Percentiles rank a stretch among this genome's conserved stretches.
Conservation (phyloP, 352 stramenopile genomes). For the Pythium graminicola region DNA sequence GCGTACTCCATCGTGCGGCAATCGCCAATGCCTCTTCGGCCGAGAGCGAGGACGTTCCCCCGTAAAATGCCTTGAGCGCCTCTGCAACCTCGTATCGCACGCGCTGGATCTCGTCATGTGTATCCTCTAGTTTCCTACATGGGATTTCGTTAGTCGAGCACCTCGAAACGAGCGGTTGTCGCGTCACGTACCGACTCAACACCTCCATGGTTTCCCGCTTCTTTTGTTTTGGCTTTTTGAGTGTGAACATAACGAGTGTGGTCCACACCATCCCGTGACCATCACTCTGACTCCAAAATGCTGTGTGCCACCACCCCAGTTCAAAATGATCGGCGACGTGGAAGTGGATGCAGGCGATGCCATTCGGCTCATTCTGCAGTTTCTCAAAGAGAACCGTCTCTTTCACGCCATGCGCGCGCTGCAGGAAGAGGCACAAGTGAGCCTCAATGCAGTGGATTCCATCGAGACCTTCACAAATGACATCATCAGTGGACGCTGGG, state of each 20-base stretch:
- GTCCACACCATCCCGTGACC: background rate
- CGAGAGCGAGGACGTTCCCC: constrained; percentile 44
- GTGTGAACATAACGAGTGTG: background rate
- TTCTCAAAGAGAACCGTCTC: constrained; percentile 88
- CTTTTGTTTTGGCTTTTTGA: constrained; percentile 1
- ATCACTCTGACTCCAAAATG: constrained; percentile 5
- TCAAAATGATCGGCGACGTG: constrained; percentile 17
- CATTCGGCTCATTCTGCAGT: constrained; percentile 89
- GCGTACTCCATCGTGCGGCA: constrained; percentile 38
- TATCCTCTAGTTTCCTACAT: constrained; percentile 65
- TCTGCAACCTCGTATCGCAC: constrained; percentile 51
- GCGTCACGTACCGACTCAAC: constrained; percentile 20
- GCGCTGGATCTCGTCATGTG: constrained; percentile 49
- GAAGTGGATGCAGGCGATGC: constrained; percentile 72
- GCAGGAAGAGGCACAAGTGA: constrained; percentile 84
- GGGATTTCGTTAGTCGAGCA: background rate
- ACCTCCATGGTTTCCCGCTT: constrained; percentile 21
- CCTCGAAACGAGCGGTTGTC: background rate
- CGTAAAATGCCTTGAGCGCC: constrained; percentile 60
- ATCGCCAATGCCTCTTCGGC: constrained; percentile 54
- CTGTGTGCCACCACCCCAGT: background rate
- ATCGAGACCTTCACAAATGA: constrained; percentile 69
- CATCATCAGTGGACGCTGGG: constrained; percentile 82
- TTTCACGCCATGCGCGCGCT: constrained; percentile 74
- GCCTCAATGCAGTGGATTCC: constrained; percentile 85